Percentiles rank a stretch among this genome's conserved stretches.
These are phyloP conservation scores for Cochlearia excelsa DNA, from an alignment of 345 rosid species.

Conservation along the genomic window DNA sequence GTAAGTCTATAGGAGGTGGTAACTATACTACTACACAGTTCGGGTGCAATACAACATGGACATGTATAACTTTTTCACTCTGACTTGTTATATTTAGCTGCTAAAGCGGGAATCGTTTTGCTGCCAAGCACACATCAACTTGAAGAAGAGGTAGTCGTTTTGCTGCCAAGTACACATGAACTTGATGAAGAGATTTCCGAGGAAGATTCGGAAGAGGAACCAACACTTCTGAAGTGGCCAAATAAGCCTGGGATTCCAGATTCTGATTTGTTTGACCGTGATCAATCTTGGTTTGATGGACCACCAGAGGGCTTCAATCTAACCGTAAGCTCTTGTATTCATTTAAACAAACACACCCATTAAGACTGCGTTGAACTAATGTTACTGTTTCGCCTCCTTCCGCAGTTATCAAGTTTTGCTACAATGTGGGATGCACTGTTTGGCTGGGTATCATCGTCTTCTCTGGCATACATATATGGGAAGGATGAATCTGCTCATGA, in stretches of 20 bases:
- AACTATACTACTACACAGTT: slow-evolving; percentile 1
- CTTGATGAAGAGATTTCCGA: slow-evolving; percentile 1
- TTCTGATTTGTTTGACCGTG: slow-evolving; percentile 61
- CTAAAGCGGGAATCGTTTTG: slow-evolving; percentile 66
- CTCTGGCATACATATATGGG: slow-evolving; percentile 81
- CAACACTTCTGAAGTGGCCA: slow-evolving; percentile 60
- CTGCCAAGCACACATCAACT: slow-evolving; percentile 48
- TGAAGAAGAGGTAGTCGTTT: slow-evolving; percentile 28
- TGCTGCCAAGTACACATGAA: too few relatives aligned
- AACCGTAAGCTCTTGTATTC: slow-evolving; percentile 45
- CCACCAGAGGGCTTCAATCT: slow-evolving; percentile 80
- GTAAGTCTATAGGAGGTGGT: slow-evolving; percentile 40
- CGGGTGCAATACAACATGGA: not conserved
- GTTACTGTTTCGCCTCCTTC: not conserved
- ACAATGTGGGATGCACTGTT: slow-evolving; percentile 85
- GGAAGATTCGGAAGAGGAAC: slow-evolving; percentile 42
- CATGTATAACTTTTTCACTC: too few relatives aligned
- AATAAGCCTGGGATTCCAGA: slow-evolving; percentile 53
- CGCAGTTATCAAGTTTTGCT: slow-evolving; percentile 78
- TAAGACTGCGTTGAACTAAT: slow-evolving; percentile 6
- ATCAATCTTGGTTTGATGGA: slow-evolving; percentile 81
- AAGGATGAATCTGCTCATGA: slow-evolving; percentile 71
- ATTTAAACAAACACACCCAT: not conserved
- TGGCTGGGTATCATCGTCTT: slow-evolving; percentile 88
- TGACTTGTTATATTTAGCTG: slow-evolving; percentile 42